Evolutionary conservation across 805 yeast genomes (phyloP), one percentile per base, ranked within the genome.

Genomic region (Kluyveromyces lactis): DNA sequence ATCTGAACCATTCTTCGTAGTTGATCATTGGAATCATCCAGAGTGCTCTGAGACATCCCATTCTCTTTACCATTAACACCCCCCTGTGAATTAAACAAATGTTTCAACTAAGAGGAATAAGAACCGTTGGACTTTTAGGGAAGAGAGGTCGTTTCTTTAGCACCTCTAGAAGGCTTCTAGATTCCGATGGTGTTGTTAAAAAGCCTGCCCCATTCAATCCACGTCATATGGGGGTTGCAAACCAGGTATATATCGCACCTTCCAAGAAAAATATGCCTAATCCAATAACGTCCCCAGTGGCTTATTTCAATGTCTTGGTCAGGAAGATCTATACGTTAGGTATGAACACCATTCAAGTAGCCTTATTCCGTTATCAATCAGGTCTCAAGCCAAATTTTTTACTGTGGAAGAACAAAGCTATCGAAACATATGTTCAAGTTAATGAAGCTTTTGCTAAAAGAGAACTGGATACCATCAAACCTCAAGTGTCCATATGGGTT

Each of bases 391-490:
- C 89, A 24, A 65, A 76, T 31, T 81, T 81, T 48, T 56, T 77
- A 16, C 73, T 78, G 43, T 89, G 95, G 95, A 85, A 84, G 59
- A 90, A 86, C 60, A 72, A 71, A 23, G 95, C 95, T 6, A 77
- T 89, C 50, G 86, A 86, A 49, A 68, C 68, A 37, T 87, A 78
- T 58, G 82, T 81, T 21, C 74, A 75, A 42, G 81, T 85, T n/a
- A 86, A 89, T 63, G 77, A 79, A 52, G 79, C 86, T 2, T 89
- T 89, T 67, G 90, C 95, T 2, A 56, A 67, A 15, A 68, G 67
- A 24, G 68, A 79, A 46, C 53, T 86, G 33, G 64, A 60, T 26
- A 50, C 68, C 11, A 64, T 77, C 10, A 67, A 66, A 42, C 64
- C 67, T 31, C 52, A 60, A 12, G 64, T 78, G 17, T 70, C 81